Percentiles rank a stretch among this genome's conserved stretches.
Conservation (phyloP, 768 basidiomycete genomes). For the Xerocomus brunneocitrinus region DNA sequence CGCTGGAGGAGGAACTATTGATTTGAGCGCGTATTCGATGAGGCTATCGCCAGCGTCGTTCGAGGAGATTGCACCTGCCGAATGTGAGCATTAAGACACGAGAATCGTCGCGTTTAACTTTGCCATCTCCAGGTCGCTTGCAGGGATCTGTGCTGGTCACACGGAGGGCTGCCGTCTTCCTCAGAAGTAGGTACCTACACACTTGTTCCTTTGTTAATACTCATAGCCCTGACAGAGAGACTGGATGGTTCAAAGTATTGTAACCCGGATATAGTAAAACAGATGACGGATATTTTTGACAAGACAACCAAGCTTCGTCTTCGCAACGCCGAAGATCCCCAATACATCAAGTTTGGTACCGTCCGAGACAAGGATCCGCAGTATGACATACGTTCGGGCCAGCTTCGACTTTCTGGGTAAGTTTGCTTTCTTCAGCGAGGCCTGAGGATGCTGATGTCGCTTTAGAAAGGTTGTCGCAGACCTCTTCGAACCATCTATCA, state of each 20-base stretch:
- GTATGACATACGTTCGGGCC: slow-evolving; percentile 37
- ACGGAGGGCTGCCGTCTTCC: slow-evolving; percentile 29
- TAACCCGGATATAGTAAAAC: slow-evolving; percentile 29
- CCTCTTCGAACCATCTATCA: slow-evolving; percentile 43
- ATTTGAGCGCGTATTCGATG: slow-evolving; percentile 41
- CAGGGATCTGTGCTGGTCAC: slow-evolving; percentile 40
- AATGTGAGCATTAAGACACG: slow-evolving; percentile 24
- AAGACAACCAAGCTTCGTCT: slow-evolving; percentile 41
- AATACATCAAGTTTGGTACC: slow-evolving; percentile 41
- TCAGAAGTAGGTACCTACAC: slow-evolving; percentile 20
- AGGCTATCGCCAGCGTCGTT: slow-evolving; percentile 36
- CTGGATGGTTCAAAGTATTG: slow-evolving; percentile 31
- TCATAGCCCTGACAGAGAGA: slow-evolving; percentile 19
- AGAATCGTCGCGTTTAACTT: neutral
- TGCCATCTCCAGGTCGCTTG: slow-evolving; percentile 30
- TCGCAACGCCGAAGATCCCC: slow-evolving; percentile 34
- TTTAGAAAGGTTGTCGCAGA: slow-evolving; percentile 35
- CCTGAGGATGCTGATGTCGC: neutral
- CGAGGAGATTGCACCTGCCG: slow-evolving; percentile 35
- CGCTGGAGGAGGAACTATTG: slow-evolving; percentile 45
- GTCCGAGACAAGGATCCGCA: slow-evolving; percentile 35
- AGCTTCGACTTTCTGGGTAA: slow-evolving; percentile 37
- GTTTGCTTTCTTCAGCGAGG: neutral
- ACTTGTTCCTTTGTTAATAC: neutral
- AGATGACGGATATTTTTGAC: slow-evolving; percentile 39